Evolutionary conservation across 1,139 yeast genomes (phyloP), one percentile per base, ranked within the genome.

Genomic region (Kodamaea sp.): DNA sequence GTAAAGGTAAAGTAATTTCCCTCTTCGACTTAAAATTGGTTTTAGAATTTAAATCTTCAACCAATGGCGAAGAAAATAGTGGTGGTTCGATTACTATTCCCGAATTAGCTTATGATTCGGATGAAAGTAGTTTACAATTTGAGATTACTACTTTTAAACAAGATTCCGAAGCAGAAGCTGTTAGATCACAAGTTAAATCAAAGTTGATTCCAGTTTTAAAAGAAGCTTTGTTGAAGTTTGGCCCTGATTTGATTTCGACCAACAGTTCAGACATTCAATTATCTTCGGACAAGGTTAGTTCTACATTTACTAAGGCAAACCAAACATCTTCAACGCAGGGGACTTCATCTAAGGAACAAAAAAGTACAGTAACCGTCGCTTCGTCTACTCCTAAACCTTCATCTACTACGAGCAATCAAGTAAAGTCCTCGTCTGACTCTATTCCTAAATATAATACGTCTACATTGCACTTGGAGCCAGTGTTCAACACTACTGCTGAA

Each of bases 1-100:
- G 98, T 53, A 92, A 94, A 64, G 98, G 99, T 12, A 90, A 92
- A 60, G 95, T 92, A 31, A 90, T 92, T 53, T 86, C 96, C 3
- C 68, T 92, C 44, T 92, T 87, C 61, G 98, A 92, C 57, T 67
- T 94, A 58, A 76, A 81, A 46, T 51, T 90, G 41, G 80, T 76
- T 1, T 60, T 90, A 44, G 71, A 69, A n/a, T 79, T 81, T 53
- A 62, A 61, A 6, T 92, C 95, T 7, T 35, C 27, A 26, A 62
- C 58, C 28, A 66, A 58, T 7, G 58, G 58, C 8, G 51, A 49
- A 2, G 70, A 71, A 27, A 71, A 67, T 38, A 46, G 45, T 29
- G 40, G 41, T 8, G 99, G 98, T 8, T 73, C 84, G 11, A 81
- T 92, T 44, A 75, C 80, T 4, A 65, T 92, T 34, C 99, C 98